These are phyloP conservation scores for Annona squamosa DNA, from an alignment of 164 flowering plant genomes.

Conservation along the genomic window DNA sequence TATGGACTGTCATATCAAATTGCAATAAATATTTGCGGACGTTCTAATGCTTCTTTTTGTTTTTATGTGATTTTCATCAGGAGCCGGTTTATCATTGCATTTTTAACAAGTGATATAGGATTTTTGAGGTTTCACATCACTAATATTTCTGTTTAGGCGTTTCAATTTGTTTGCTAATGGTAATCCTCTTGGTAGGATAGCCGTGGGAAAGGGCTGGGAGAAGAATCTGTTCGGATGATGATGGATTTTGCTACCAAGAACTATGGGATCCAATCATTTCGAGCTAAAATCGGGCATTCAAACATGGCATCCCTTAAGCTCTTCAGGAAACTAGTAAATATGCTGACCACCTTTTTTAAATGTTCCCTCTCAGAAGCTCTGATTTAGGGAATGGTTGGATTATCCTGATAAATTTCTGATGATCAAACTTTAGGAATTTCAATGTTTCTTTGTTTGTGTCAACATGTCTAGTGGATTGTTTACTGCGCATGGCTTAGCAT, in stretches of 20 bases:
- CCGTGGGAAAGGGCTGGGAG: conserved; percentile 93
- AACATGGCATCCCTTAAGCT: conserved; percentile 59
- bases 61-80: background rate
- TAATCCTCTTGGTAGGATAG: conserved; percentile 34
- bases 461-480: background rate
- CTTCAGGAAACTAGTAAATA: conserved; percentile 70
- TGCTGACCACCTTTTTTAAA: conserved; percentile 16
- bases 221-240: conserved; percentile 86
- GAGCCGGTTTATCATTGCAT: too few relatives aligned
- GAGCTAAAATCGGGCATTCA: conserved; percentile 80
- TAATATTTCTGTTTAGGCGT: background rate
- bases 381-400: too few relatives aligned
- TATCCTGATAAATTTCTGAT: too few relatives aligned
- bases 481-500: background rate
- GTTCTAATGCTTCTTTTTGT: background rate
- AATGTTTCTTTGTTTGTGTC: background rate
- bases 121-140: background rate
- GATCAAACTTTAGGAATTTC: conserved; percentile 6
- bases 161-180: conserved; percentile 2
- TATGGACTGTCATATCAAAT: background rate
- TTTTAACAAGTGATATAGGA: background rate
- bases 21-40: background rate
- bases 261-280: conserved; percentile 49
- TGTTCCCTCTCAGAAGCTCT: background rate
- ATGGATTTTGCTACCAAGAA: conserved; percentile 72